Evolutionary conservation across 257 asterid genomes (phyloP).

Genomic region (Solanum stenotomum): DNA sequence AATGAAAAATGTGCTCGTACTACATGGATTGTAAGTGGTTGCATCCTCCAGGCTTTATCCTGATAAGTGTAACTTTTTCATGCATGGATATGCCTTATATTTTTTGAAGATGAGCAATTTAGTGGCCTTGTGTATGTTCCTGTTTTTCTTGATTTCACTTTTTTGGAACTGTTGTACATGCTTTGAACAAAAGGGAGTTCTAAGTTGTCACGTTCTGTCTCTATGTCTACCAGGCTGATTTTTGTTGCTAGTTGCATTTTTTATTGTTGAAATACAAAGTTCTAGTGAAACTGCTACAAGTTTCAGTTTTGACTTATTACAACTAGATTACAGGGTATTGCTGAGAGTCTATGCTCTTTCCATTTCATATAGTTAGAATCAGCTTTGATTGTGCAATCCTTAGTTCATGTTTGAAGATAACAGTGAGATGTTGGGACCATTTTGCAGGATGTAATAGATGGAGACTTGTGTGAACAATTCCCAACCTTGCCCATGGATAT

Average conservation of each 20-base stretch:
- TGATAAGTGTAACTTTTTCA: neutral
- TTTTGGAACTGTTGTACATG: neutral
- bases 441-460: constrained; percentile 92
- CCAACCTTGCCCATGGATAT: constrained; percentile 89
- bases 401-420: neutral
- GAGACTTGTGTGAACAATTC: constrained; percentile 92
- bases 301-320: neutral
- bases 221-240: neutral
- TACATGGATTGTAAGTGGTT: neutral
- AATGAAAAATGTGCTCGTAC: neutral
- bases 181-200: neutral
- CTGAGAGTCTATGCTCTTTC: neutral
- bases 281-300: neutral
- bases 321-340: neutral
- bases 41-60: neutral
- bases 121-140: neutral
- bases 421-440: neutral
- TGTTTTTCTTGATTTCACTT: neutral
- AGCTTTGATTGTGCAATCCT: neutral
- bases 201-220: neutral
- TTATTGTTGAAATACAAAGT: neutral
- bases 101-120: neutral
- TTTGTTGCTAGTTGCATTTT: neutral
- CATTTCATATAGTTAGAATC: neutral
- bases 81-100: neutral